Evolutionary conservation across 306 rosid genomes (phyloP).

Genomic region (Trifolium pratense): DNA sequence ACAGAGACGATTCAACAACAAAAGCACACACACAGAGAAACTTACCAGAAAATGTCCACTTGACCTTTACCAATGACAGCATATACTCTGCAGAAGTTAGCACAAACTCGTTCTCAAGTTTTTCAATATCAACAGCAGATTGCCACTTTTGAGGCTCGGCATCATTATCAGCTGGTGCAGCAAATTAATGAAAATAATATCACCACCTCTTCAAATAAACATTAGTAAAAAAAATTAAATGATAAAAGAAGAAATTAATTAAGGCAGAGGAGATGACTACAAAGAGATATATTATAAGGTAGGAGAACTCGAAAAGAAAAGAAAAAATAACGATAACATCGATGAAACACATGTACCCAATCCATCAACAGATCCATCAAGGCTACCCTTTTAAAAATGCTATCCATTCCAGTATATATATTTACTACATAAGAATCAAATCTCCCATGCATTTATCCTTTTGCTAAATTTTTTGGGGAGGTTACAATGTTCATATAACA

Average conservation of each 20-base stretch:
- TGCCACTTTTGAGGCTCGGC: conserved; percentile 58
- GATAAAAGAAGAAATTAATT: conserved; percentile 32
- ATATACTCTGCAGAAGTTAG: conserved; percentile 85
- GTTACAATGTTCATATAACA: conserved; percentile 21
- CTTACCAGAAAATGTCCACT: conserved; percentile 76
- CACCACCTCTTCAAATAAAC: conserved; percentile 40
- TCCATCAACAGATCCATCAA: not conserved
- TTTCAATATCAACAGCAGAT: conserved; percentile 64
- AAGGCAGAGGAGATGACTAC: not conserved
- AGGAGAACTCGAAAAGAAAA: not conserved
- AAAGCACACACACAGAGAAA: not conserved
- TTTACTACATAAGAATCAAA: conserved; percentile 9
- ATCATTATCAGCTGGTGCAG: conserved; percentile 53
- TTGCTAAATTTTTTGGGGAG: conserved; percentile 1
- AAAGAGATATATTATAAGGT: not conserved
- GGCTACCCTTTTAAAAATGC: conserved; percentile 15
- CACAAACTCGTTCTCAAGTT: conserved; percentile 81
- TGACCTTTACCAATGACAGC: conserved; percentile 74
- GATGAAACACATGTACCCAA: conserved; percentile 10
- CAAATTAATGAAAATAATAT: conserved; percentile 33
- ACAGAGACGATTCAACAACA: conserved; percentile 7
- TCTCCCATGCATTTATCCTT: conserved; percentile 18
- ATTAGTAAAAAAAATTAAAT: not conserved
- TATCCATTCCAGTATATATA: conserved; percentile 28
- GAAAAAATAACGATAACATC: not conserved